These are phyloP conservation scores for Botrytis byssoidea DNA, from an alignment of 2,329 filamentous ascomycete genomes.

Conservation along the genomic window DNA sequence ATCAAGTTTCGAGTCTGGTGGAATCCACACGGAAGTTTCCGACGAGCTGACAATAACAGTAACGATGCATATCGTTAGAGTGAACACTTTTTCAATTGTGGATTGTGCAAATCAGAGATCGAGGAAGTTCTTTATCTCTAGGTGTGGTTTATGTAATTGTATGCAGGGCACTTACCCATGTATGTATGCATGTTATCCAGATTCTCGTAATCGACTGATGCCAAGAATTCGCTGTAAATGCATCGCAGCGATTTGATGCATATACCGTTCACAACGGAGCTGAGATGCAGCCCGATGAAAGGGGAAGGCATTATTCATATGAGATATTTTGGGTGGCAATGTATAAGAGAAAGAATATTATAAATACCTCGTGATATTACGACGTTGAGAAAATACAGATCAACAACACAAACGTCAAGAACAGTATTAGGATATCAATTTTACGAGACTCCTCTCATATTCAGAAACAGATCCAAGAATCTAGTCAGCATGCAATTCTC, in stretches of 20 bases:
- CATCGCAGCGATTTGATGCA: neutral
- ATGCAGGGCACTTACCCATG: neutral
- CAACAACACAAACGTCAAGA: neutral
- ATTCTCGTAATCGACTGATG: neutral
- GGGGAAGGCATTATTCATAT: neutral
- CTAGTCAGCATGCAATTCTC: constrained; percentile 1
- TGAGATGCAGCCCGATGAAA: neutral
- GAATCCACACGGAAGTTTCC: neutral
- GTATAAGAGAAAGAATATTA: no score
- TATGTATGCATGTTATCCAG: neutral
- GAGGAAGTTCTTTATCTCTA: neutral
- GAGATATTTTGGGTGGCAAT: neutral
- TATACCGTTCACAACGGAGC: neutral
- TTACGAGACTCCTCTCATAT: neutral
- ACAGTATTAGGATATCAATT: neutral
- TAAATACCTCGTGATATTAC: neutral
- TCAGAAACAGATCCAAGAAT: neutral
- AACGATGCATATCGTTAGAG: neutral
- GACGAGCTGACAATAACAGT: neutral
- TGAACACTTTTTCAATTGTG: neutral
- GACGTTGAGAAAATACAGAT: neutral
- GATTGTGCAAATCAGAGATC: neutral
- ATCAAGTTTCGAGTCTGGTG: neutral
- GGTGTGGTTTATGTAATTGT: neutral
- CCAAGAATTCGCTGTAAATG: neutral